Conservation (phyloP, 73 alveolate species). For the Diophrys sp. region DNA sequence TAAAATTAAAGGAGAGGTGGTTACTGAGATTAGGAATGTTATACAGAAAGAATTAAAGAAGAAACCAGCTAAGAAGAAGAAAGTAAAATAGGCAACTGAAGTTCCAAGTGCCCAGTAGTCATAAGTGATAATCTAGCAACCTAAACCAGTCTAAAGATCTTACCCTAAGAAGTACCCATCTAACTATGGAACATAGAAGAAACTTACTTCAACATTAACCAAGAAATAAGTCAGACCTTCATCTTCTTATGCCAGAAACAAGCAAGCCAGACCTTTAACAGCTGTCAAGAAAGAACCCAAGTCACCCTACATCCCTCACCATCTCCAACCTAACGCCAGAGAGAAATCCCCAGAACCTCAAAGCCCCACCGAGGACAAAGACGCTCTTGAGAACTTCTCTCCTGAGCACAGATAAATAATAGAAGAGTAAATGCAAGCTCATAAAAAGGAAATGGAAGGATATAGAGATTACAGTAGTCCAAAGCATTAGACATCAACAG, state of each 20-base stretch:
- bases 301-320: background rate
- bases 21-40: background rate
- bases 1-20: background rate
- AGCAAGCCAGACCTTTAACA: no score
- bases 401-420: background rate
- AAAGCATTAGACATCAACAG: no score
- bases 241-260: no score
- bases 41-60: no score
- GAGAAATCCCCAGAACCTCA: background rate
- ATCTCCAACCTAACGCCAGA: background rate
- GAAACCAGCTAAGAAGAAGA: background rate
- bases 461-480: background rate
- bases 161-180: no score
- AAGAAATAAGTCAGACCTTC: no score
- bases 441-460: background rate
- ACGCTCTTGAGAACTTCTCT: background rate
- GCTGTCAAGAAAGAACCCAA: no score
- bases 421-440: background rate
- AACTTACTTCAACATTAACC: no score
- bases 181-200: no score
- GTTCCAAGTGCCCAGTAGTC: background rate
- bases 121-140: background rate
- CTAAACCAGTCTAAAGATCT: no score
- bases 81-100: background rate
- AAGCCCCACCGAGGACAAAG: background rate